A percentile compares a stretch with the other conserved stretches of the same genome.
Evolutionary conservation across 208 protist species (phyloP).

Genomic region (Acanthamoeba sp.): DNA sequence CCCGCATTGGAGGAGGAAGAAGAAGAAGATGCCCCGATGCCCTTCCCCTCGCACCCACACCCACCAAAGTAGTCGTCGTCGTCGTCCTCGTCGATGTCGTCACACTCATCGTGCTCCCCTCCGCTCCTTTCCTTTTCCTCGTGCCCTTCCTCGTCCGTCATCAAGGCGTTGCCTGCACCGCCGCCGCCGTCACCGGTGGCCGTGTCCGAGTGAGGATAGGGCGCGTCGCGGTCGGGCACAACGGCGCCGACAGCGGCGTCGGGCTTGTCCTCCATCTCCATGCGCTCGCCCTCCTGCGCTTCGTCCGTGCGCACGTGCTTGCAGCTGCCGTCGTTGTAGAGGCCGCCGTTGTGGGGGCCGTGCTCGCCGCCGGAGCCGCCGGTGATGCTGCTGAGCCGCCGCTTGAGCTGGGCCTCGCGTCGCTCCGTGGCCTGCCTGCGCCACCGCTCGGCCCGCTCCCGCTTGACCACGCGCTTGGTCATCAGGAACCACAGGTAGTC

Average conservation of each 20-base stretch:
- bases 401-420: constrained; percentile 9
- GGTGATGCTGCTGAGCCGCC: neutral
- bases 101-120: neutral
- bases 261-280: constrained; percentile 27
- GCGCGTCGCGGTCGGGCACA: no score
- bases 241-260: no score
- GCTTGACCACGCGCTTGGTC: constrained; percentile 40
- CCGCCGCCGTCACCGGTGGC: no score
- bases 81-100: neutral
- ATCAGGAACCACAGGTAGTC: constrained; percentile 63
- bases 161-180: neutral
- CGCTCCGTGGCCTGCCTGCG: neutral
- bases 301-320: neutral
- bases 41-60: neutral
- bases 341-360: no score
- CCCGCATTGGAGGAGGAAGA: no score
- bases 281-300: neutral
- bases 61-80: neutral
- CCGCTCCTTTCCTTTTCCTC: no score
- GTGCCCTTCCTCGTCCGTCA: neutral
- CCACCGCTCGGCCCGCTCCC: constrained; percentile 15
- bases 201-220: no score
- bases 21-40: no score
- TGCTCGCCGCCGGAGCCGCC: neutral
- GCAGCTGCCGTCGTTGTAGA: neutral